Evolutionary conservation across 305 asterid species (phyloP).

Genomic region (Caryopteris hybrid): DNA sequence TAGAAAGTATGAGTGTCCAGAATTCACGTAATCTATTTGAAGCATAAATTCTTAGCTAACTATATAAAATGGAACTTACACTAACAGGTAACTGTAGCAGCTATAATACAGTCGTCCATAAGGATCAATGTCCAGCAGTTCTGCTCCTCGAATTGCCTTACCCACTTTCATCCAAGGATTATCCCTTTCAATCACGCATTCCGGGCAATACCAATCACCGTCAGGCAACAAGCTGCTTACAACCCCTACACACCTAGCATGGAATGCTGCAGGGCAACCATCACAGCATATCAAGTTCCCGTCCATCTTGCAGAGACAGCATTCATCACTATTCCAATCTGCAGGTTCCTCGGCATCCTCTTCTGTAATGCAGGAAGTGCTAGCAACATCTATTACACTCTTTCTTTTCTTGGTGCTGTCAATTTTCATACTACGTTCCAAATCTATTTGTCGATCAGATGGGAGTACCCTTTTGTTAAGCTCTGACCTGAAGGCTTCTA

Average conservation of each 20-base stretch:
- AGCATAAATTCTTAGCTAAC: slow-evolving; percentile 20
- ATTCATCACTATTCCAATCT: slow-evolving; percentile 89
- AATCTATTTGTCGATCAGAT: slow-evolving; percentile 47
- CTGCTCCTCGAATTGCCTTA: slow-evolving; percentile 70
- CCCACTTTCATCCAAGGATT: slow-evolving; percentile 57
- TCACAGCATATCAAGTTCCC: slow-evolving; percentile 95
- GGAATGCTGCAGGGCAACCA: slow-evolving; percentile 97
- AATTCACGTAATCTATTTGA: slow-evolving; percentile 3
- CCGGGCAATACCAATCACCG: slow-evolving; percentile 99
- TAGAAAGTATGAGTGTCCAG: not conserved
- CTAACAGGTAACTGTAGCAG: slow-evolving; percentile 86
- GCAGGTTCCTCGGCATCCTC: slow-evolving; percentile 50
- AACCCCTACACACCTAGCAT: slow-evolving; percentile 88
- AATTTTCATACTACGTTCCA: slow-evolving; percentile 41
- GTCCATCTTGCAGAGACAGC: slow-evolving; percentile 92
- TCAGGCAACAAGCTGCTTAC: slow-evolving; percentile 77
- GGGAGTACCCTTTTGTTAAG: slow-evolving; percentile 53
- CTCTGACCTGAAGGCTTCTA: slow-evolving; percentile 64
- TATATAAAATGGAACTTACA: slow-evolving; percentile 54
- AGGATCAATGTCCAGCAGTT: slow-evolving; percentile 71
- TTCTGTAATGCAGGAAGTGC: slow-evolving; percentile 60
- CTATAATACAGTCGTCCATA: slow-evolving; percentile 66
- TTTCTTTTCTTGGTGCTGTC: slow-evolving; percentile 59
- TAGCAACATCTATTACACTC: slow-evolving; percentile 47
- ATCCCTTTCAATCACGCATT: slow-evolving; percentile 69